Percentiles rank a stretch among this genome's conserved stretches.
Evolutionary conservation across 2,329 filamentous ascomycete species (phyloP).

Genomic region (Lasiodiplodia theobromae): DNA sequence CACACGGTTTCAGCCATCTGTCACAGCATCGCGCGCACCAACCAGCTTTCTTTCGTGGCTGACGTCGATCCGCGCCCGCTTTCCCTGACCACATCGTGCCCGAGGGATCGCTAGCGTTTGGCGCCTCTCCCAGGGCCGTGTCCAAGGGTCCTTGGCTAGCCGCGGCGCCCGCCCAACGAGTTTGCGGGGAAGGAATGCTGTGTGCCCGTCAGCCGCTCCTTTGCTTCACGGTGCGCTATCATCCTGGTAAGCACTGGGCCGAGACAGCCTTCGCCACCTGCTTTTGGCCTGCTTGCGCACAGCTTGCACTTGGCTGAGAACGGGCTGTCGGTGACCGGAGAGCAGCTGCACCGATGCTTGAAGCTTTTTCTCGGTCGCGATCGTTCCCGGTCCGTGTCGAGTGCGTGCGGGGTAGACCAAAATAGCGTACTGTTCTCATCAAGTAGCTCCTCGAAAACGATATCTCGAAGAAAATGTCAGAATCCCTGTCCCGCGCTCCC

Average conservation of each 20-base stretch:
- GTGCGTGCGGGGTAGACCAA: neutral
- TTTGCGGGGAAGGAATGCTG: neutral
- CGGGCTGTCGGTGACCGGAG: neutral
- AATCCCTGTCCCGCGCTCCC: neutral
- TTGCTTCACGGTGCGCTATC: neutral
- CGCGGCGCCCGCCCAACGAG: neutral
- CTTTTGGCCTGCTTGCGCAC: neutral
- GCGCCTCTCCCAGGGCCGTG: neutral
- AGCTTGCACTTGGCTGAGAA: neutral
- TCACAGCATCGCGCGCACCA: neutral
- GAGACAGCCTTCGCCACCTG: neutral
- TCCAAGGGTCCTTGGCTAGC: slow-evolving; percentile 6
- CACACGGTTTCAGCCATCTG: slow-evolving; percentile 1
- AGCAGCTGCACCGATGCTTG: neutral
- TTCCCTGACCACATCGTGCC: neutral
- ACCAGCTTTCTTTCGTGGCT: neutral
- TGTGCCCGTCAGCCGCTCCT: neutral
- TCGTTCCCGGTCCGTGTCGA: neutral
- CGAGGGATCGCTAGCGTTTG: neutral
- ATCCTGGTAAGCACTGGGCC: neutral
- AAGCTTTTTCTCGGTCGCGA: neutral
- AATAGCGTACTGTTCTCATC: neutral
- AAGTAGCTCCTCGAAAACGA: neutral
- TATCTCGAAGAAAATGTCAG: neutral
- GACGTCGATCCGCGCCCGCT: neutral